Percentiles rank a stretch among this genome's conserved stretches.
These are phyloP conservation scores for Tetradesmus lagerheimii DNA, from an alignment of 139 green algal genomes.

Conservation along the genomic window DNA sequence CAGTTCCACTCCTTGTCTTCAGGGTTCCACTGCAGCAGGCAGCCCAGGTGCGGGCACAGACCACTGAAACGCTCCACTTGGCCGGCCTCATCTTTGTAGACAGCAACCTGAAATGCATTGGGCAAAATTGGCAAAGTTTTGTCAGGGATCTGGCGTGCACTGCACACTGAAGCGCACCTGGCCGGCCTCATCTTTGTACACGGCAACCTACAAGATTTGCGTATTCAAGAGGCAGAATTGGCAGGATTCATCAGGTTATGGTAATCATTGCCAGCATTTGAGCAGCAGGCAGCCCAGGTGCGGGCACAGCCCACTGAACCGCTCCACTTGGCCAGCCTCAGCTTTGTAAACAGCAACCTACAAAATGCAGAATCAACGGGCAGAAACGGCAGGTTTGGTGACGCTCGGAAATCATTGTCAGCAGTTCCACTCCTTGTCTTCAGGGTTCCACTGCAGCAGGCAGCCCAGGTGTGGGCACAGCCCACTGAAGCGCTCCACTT, in stretches of 20 bases:
- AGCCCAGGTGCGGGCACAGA: slow-evolving; percentile 53
- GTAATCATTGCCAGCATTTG: too few relatives aligned
- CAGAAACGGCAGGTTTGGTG: too few relatives aligned
- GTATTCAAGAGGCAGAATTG: too few relatives aligned
- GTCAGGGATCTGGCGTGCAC: slow-evolving; percentile 39
- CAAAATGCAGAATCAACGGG: too few relatives aligned
- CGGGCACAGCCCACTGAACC: slow-evolving; percentile 45
- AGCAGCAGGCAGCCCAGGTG: slow-evolving; percentile 51
- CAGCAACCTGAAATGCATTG: slow-evolving; percentile 53
- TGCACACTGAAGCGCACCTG: slow-evolving; percentile 39
- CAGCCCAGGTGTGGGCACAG: slow-evolving; percentile 51
- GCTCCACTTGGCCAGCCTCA: slow-evolving; percentile 27
- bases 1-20: slow-evolving; percentile 53
- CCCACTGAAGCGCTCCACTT: slow-evolving; percentile 36
- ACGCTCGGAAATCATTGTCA: too few relatives aligned
- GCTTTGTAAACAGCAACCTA: slow-evolving; percentile 57
- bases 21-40: slow-evolving; percentile 53
- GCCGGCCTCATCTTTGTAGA: slow-evolving; percentile 51
- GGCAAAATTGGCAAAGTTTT: not conserved
- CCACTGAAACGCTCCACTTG: slow-evolving; percentile 37
- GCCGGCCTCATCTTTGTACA: slow-evolving; percentile 50
- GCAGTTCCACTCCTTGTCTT: slow-evolving; percentile 53
- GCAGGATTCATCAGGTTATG: too few relatives aligned
- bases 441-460: slow-evolving; percentile 53
- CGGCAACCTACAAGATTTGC: too few relatives aligned